phyloP scores from a whole-genome alignment of 768 basidiomycete species.

The Lactarius vividus region DNA sequence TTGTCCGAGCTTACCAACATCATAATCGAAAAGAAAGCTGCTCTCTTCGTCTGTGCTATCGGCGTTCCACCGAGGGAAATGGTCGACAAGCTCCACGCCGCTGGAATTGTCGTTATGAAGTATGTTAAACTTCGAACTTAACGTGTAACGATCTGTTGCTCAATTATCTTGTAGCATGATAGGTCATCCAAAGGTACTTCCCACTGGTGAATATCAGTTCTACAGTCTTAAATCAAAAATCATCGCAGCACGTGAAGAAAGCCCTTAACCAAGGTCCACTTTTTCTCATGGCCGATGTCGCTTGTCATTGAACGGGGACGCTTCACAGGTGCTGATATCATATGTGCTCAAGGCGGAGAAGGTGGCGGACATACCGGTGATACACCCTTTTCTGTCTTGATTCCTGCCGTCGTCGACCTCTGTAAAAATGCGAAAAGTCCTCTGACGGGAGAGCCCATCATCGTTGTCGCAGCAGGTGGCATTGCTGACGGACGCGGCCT shows the following conservation, averaged over 20 bases:
- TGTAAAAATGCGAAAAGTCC: constrained; percentile 67
- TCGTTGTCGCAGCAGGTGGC: constrained; percentile 83
- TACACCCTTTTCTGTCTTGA: constrained; percentile 74
- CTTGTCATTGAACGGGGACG: not conserved
- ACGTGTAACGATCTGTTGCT: not conserved
- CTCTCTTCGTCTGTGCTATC: constrained; percentile 80
- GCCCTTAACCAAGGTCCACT: constrained; percentile 64
- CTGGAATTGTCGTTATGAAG: constrained; percentile 86
- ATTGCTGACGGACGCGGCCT: constrained; percentile 81
- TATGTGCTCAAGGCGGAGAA: constrained; percentile 86
- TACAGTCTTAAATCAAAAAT: not conserved
- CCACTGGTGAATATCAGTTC: not conserved
- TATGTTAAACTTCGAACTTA: constrained; percentile 36
- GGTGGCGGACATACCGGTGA: constrained; percentile 90
- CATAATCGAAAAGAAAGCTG: constrained; percentile 67
- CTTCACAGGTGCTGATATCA: constrained; percentile 73
- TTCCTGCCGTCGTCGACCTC: constrained; percentile 80
- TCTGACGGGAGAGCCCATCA: constrained; percentile 69
- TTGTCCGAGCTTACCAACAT: constrained; percentile 75
- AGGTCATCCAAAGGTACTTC: constrained; percentile 73
- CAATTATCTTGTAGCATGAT: constrained; percentile 54
- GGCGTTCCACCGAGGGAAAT: constrained; percentile 83
- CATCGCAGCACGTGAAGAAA: constrained; percentile 61
- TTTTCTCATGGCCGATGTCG: not conserved
- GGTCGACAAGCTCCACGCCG: constrained; percentile 78